A percentile compares a stretch with the other conserved stretches of the same genome.
These are phyloP conservation scores for Oryza australiensis DNA, from an alignment of 176 grass and related monocot genomes.

Conservation along the genomic window DNA sequence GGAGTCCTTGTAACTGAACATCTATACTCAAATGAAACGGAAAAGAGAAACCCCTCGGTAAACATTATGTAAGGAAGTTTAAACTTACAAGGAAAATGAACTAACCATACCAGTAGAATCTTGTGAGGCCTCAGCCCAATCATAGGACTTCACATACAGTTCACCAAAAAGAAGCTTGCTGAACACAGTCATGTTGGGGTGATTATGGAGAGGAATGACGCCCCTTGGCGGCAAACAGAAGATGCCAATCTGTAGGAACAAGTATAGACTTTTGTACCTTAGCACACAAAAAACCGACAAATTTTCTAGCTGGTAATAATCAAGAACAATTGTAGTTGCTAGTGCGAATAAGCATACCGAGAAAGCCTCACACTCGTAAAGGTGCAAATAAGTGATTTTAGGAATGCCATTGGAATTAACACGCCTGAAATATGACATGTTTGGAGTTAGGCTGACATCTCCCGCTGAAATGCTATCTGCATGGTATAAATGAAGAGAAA, in stretches of 20 bases:
- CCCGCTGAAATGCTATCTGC: slow-evolving; percentile 51
- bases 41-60: slow-evolving; percentile 13
- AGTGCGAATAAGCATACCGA: slow-evolving; percentile 48
- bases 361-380: slow-evolving; percentile 54
- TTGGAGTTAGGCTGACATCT: slow-evolving; percentile 55
- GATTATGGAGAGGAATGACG: slow-evolving; percentile 76
- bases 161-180: slow-evolving; percentile 74
- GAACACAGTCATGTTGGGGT: slow-evolving; percentile 77
- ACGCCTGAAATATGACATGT: slow-evolving; percentile 50
- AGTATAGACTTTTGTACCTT: neutral
- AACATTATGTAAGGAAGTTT: neutral
- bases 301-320: neutral
- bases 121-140: slow-evolving; percentile 48
- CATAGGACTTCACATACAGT: slow-evolving; percentile 72
- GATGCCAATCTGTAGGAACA: slow-evolving; percentile 59
- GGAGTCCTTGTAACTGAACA: slow-evolving; percentile 35
- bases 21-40: slow-evolving; percentile 7
- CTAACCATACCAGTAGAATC: slow-evolving; percentile 19
- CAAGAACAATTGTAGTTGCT: neutral
- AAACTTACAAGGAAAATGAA: neutral
- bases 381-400: slow-evolving; percentile 57
- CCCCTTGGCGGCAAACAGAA: slow-evolving; percentile 62
- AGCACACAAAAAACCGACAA: neutral
- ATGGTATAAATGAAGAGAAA: neutral
- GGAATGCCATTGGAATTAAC: slow-evolving; percentile 16